Conservation (phyloP, 495 filamentous ascomycete species). For the Cercophora newfieldiana region DNA sequence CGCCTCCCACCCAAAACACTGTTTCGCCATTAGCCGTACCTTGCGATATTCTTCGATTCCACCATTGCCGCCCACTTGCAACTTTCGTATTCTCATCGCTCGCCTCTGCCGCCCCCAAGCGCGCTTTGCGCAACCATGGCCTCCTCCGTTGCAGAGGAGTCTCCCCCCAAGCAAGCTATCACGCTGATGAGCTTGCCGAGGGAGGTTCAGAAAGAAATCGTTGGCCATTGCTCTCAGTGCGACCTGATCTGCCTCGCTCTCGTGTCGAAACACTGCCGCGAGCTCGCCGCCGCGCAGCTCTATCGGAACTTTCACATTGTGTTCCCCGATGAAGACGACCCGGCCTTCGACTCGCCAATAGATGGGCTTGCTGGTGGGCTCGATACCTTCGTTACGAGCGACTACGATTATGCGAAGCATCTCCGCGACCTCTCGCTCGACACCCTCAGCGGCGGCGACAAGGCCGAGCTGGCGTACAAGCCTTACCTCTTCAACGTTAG, state of each 20-base stretch:
- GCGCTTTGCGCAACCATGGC: slow-evolving; percentile 19
- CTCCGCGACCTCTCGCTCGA: slow-evolving; percentile 53
- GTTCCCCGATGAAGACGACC: slow-evolving; percentile 56
- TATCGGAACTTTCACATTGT: slow-evolving; percentile 60
- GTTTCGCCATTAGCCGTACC: too few relatives aligned
- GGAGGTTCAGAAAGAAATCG: slow-evolving; percentile 54
- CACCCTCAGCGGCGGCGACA: slow-evolving; percentile 45
- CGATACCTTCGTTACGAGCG: slow-evolving; percentile 59
- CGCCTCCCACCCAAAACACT: background rate
- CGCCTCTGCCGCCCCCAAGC: background rate
- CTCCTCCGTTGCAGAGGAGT: slow-evolving; percentile 11
- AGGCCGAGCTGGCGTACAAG: slow-evolving; percentile 48
- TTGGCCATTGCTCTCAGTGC: slow-evolving; percentile 42
- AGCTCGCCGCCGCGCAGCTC: slow-evolving; percentile 56
- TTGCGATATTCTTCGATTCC: too few relatives aligned
- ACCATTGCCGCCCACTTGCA: too few relatives aligned
- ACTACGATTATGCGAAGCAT: slow-evolving; percentile 60
- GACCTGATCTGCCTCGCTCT: slow-evolving; percentile 57
- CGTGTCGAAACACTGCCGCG: slow-evolving; percentile 55
- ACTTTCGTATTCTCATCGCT: background rate
- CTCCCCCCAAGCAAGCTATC: slow-evolving; percentile 13
- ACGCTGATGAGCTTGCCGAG: slow-evolving; percentile 47
- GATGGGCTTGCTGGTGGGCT: slow-evolving; percentile 56
- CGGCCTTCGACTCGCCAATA: slow-evolving; percentile 44
- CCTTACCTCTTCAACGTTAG: slow-evolving; percentile 48